Percentiles rank a stretch among this genome's conserved stretches.
These are phyloP conservation scores for Rhizophagus prolifer DNA, from an alignment of 192 early-diverging fungal species.

Conservation along the genomic window DNA sequence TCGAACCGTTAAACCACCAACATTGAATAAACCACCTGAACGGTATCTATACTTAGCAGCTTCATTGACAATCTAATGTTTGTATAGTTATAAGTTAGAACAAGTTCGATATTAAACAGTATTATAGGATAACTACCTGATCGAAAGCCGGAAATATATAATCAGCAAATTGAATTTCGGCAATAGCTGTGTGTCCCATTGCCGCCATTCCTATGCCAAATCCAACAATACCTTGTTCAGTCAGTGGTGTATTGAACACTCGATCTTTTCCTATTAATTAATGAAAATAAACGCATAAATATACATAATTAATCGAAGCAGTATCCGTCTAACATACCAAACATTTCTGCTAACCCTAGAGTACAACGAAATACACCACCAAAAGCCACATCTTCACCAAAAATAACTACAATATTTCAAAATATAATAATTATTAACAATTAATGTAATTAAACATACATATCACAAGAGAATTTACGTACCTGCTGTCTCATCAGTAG, in stretches of 20 bases:
- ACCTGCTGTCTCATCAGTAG: slow-evolving; percentile 84
- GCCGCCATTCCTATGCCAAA: slow-evolving; percentile 95
- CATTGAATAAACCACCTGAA: slow-evolving; percentile 88
- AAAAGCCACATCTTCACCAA: slow-evolving; percentile 98
- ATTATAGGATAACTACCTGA: slow-evolving; percentile 55
- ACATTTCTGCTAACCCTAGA: slow-evolving; percentile 85
- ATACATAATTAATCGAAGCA: slow-evolving; percentile 16
- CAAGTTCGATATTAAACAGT: not conserved
- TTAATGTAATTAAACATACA: not conserved
- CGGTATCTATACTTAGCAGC: slow-evolving; percentile 97
- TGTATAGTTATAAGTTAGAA: not conserved
- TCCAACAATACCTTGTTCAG: slow-evolving; percentile 94
- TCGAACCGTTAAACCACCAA: slow-evolving; percentile 87
- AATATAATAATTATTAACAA: not conserved
- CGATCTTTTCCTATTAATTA: slow-evolving; percentile 61
- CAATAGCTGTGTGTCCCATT: slow-evolving; percentile 93
- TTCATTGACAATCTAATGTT: slow-evolving; percentile 83
- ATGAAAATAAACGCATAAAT: not conserved
- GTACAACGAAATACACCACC: slow-evolving; percentile 97
- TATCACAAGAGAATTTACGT: not conserved
- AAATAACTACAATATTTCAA: slow-evolving; percentile 61
- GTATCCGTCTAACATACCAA: slow-evolving; percentile 52
- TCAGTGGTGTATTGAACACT: slow-evolving; percentile 96
- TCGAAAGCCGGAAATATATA: slow-evolving; percentile 99
- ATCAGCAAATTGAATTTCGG: slow-evolving; percentile 99